Evolutionary conservation across 2,329 filamentous ascomycete genomes (phyloP), one percentile per base, ranked within the genome.

Genomic region (Microascus cirrosus): DNA sequence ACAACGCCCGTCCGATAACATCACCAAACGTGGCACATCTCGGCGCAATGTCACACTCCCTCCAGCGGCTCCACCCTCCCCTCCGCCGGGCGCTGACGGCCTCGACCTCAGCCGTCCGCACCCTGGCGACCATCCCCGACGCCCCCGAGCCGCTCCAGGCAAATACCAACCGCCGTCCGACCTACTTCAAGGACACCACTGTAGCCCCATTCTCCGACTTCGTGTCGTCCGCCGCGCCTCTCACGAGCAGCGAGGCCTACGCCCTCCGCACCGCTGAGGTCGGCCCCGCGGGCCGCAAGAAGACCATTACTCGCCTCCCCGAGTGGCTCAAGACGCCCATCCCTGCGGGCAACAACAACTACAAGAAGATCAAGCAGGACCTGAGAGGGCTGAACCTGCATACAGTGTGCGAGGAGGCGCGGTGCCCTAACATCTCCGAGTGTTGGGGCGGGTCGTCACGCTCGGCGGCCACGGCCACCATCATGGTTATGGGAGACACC

Each of bases 401-500:
- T 72, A 99, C 94, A 4, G 94, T 99, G 18, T 99, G 94, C 73
- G 94, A 99, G 74, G 94, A 99, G 75, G 94, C 94, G 1, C 84
- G 91, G 63, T 99, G 94, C 73, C 94, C 94, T 61, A 99, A 99
- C 73, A 96, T 99, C 61, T 91, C 88, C 62, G 93, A 97, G 70
- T 99, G 94, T 77, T 99, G 94, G 94, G 94, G 94, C 61, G 94
- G 94, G 36, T 84, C 80, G 68, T 84, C 87, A 70, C 96, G 96
- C 76, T 86, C 84, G 63, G 87, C 90, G 28, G 94, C 94, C 4
- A 99, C 94, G 35, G 94, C 94, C 2, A 99, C 94, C 12, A 97
- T 99, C 72, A 99, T 99, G 94, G 77, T 99, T 54, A 97, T 97
- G 92, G 94, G 94, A 62, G 94, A 99, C 71, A 97, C 93, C 10